phyloP scores from a whole-genome alignment of 768 basidiomycete genomes.

The Pisolithus marmoratus region DNA sequence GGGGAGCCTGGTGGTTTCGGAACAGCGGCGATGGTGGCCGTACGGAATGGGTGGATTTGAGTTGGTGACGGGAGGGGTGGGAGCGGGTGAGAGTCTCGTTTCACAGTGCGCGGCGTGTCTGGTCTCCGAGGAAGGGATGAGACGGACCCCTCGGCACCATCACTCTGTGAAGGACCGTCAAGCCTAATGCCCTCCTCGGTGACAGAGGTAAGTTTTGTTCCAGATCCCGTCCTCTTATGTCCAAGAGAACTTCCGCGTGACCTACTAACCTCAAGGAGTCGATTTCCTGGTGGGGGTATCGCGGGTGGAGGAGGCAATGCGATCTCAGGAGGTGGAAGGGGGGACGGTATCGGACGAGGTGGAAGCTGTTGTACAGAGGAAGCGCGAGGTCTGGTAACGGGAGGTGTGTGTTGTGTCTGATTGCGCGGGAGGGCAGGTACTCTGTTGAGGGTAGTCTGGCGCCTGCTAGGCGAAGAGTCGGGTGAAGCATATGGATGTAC shows the following conservation, averaged over 20 bases:
- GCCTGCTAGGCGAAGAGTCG: constrained; percentile 26
- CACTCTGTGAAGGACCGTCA: constrained; percentile 28
- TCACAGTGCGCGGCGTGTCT: constrained; percentile 38
- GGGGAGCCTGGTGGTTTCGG: constrained; percentile 46
- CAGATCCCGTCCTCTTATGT: constrained; percentile 53
- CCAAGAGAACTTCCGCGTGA: constrained; percentile 45
- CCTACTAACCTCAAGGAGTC: constrained; percentile 34
- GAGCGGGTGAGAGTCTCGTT: constrained; percentile 57
- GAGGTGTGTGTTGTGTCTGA: constrained; percentile 21
- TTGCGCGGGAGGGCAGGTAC: constrained; percentile 30
- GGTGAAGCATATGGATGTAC: constrained; percentile 50
- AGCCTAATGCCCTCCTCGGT: constrained; percentile 49
- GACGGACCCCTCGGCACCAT: constrained; percentile 25
- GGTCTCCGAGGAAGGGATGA: constrained; percentile 27
- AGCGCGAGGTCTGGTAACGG: constrained; percentile 43
- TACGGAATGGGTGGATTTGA: constrained; percentile 25
- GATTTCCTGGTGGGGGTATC: constrained; percentile 24
- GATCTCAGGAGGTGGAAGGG: constrained; percentile 48
- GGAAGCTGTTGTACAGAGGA: constrained; percentile 59
- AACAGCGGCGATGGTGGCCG: constrained; percentile 12
- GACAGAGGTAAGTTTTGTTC: constrained; percentile 51
- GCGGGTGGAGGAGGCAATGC: constrained; percentile 21
- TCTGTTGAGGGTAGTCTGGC: constrained; percentile 25
- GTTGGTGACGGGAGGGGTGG: constrained; percentile 58
- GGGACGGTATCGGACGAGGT: constrained; percentile 55